Evolutionary conservation across 2,329 filamentous ascomycete genomes (phyloP), one percentile per base, ranked within the genome.

Genomic region (Truncatella angustata): DNA sequence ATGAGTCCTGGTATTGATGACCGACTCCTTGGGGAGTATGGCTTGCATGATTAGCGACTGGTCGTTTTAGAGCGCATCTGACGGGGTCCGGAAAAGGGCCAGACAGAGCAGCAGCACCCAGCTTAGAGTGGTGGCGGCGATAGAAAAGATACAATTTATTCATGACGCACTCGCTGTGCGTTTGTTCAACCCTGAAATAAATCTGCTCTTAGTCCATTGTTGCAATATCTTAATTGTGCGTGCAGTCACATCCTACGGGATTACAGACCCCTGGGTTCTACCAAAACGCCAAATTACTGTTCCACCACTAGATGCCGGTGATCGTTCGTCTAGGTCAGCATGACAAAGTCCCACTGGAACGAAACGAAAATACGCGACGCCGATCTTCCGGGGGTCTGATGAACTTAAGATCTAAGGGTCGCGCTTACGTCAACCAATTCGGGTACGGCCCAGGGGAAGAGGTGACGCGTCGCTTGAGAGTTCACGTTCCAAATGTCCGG

Each of bases 1-100:
- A 28, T 36, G 32, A 34, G 44, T 28, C 18, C 28, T 14, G 26
- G n/a, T 34, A 47, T 47, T 47, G 44, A 47, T 28, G 44, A 34
- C 26, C 24, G 14, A 47, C 26, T 34, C 11, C 2, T n/a, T n/a
- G n/a, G n/a, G 37, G 37, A 21, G 43, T 5, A 46, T 12, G 26
- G n/a, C 24, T 46, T 46, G 43, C 43, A 46, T 35, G 43, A 21
- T 20, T 36, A 14, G 28, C 24, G n/a, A 18, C n/a, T 28, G 26
- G 11, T 30, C n/a, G n/a, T n/a, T 47, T 24, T 28, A 44, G n/a
- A 26, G 12, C 16, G 23, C 16, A 26, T 44, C 11, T 16, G 16
- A 24, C 40, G 14, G 21, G n/a, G n/a, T n/a, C n/a, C n/a, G n/a
- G n/a, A n/a, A n/a, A n/a, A n/a, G n/a, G n/a, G n/a, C n/a, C n/a